Evolutionary conservation across 495 filamentous ascomycete species (phyloP), one percentile per base, ranked within the genome.

Genomic region (Halenospora varia): DNA sequence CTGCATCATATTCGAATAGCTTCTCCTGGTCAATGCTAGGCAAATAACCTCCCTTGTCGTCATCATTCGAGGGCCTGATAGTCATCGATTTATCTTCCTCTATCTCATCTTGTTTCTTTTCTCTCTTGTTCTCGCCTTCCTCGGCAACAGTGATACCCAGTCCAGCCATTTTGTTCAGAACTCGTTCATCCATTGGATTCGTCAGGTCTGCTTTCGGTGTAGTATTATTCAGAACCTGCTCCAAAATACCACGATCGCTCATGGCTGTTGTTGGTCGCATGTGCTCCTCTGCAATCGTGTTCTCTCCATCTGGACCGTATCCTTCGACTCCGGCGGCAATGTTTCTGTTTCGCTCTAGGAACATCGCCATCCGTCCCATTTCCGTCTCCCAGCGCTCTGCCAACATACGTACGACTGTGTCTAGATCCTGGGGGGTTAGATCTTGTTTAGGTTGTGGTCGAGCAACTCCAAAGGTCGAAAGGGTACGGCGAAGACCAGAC

Each of bases 311-410:
- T 18, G 24, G 9, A 17, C 8, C 23, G 23, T 24, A 35, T 8
- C 48, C 51, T 10, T 52, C 55, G 9, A 64, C n/a, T 11, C 64
- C 64, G 35, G 47, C 39, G 18, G 75, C 75, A 11, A 86, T 59
- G 47, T 82, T 78, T 63, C 77, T 81, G 65, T 89, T 90, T 10
- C 87, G 78, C 25, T 74, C 70, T 17, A 89, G 75, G 60, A 84
- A 88, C 51, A 76, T 70, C 17, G 76, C 71, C 26, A 88, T 65
- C 23, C 83, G 77, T 29, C 71, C 70, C 19, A 79, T 71, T 65
- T 89, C 83, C 3, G 70, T 66, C 25, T 84, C 78, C 87, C 87
- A 90, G 65, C 80, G 83, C 18, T 78, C 76, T 46, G 77, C 76
- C 35, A 90, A 63, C 0, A 83, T 73, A 19, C 72, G 68, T 35